Percentiles rank a stretch among this genome's conserved stretches.
These are phyloP conservation scores for Prunus mira DNA, from an alignment of 306 rosid genomes.

Conservation along the genomic window DNA sequence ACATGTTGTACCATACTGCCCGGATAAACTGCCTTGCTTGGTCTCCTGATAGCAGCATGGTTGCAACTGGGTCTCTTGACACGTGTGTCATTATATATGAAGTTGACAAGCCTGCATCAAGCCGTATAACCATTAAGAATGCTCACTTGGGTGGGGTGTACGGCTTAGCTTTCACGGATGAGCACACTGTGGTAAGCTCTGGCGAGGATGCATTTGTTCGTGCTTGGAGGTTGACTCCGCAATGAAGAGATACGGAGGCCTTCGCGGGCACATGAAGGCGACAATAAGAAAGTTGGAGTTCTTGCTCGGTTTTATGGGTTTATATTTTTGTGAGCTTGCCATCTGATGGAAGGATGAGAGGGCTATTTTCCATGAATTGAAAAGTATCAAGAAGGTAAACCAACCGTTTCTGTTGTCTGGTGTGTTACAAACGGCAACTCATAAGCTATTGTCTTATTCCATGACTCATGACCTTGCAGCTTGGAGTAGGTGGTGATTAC, in stretches of 20 bases:
- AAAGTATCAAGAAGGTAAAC: neutral
- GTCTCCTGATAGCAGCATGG: constrained; percentile 82
- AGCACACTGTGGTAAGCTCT: constrained; percentile 72
- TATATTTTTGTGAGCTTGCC: neutral
- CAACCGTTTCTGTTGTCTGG: neutral
- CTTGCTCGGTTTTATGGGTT: constrained; percentile 5
- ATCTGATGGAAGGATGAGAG: neutral
- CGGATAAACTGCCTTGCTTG: constrained; percentile 94
- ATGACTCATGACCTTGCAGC: constrained; percentile 3
- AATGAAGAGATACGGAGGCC: constrained; percentile 33
- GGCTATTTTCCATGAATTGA: neutral
- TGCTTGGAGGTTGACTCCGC: constrained; percentile 73
- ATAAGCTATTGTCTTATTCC: neutral
- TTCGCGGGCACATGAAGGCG: constrained; percentile 18
- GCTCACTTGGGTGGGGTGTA: constrained; percentile 97
- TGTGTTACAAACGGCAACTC: neutral
- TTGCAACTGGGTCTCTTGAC: constrained; percentile 94
- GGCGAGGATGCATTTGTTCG: constrained; percentile 99
- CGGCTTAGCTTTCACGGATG: constrained; percentile 84
- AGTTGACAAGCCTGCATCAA: constrained; percentile 80
- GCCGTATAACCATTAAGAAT: constrained; percentile 72
- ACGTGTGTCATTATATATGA: constrained; percentile 74
- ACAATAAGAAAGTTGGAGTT: neutral
- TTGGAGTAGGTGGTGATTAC: constrained; percentile 9
- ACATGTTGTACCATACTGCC: constrained; percentile 91